Conservation (phyloP, 306 rosid species). For the Prinsepia uniflora region DNA sequence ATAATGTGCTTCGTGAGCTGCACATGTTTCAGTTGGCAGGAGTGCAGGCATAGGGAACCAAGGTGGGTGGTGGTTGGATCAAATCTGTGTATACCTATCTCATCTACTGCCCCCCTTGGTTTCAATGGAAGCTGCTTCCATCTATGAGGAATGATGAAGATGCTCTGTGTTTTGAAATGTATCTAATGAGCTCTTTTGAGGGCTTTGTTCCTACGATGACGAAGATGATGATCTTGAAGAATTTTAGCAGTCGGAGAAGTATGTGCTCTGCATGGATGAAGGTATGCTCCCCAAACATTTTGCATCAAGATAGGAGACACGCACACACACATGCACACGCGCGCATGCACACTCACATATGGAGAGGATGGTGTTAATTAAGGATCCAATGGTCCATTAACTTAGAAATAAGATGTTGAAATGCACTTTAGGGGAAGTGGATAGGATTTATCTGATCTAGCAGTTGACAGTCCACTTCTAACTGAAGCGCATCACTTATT, state of each 20-base stretch:
- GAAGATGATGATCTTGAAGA: constrained; percentile 36
- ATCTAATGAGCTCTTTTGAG: constrained; percentile 16
- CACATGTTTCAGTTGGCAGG: constrained; percentile 55
- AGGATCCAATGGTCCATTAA: not conserved
- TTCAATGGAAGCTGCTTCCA: constrained; percentile 46
- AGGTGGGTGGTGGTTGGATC: constrained; percentile 53
- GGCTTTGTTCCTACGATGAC: constrained; percentile 27
- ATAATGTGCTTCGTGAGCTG: constrained; percentile 29
- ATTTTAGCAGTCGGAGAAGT: constrained; percentile 33
- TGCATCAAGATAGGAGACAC: not conserved
- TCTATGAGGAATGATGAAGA: constrained; percentile 40
- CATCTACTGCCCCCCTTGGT: constrained; percentile 55
- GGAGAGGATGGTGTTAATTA: not conserved
- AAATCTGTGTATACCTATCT: constrained; percentile 19
- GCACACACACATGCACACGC: not conserved
- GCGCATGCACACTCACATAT: not conserved
- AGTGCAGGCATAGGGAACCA: constrained; percentile 84
- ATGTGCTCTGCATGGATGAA: constrained; percentile 47
- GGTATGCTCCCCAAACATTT: constrained; percentile 36
- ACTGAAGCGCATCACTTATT: not conserved
- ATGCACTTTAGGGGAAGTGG: not conserved
- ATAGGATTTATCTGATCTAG: not conserved
- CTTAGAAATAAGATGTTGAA: not conserved
- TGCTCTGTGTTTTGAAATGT: constrained; percentile 27
- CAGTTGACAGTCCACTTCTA: not conserved